Percentiles rank a stretch among this genome's conserved stretches.
phyloP scores from a whole-genome alignment of 1,139 yeast species.

The Candida frijolesensis region DNA sequence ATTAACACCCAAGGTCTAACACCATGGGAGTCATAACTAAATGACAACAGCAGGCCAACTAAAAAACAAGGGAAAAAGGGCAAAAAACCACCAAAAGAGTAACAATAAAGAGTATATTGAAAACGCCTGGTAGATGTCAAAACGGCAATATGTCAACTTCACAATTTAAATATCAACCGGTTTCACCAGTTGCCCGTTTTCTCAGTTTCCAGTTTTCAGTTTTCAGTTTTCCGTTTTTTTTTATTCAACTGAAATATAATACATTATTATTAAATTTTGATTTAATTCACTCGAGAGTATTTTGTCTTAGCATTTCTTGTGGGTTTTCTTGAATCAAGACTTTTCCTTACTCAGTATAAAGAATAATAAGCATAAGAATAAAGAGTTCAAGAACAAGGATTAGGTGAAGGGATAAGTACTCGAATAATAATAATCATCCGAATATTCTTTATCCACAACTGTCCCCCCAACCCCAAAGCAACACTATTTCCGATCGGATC shows the following conservation, averaged over 20 bases:
- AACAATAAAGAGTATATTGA: neutral
- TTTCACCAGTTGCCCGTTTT: neutral
- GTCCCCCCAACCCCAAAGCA: neutral
- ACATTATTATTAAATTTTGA: too few species aligned
- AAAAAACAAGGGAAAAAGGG: neutral
- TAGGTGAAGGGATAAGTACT: too few species aligned
- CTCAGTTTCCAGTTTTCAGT: neutral
- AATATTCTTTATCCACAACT: too few species aligned
- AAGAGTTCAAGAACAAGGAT: too few species aligned
- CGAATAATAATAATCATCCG: too few species aligned
- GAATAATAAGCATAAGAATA: too few species aligned
- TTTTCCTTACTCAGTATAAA: neutral
- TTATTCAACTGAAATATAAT: neutral
- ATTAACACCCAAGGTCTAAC: neutral
- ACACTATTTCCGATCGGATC: conserved; percentile 3
- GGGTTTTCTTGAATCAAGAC: neutral
- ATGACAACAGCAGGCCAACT: neutral
- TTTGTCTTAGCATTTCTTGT: neutral
- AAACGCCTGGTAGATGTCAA: neutral
- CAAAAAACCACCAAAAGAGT: neutral
- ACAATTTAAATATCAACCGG: neutral
- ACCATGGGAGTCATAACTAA: neutral
- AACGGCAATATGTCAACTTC: neutral
- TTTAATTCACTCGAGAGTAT: neutral
- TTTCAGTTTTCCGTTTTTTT: neutral